Evolutionary conservation across 139 green algal species (phyloP).

Genomic region (Picochlorum sp.): DNA sequence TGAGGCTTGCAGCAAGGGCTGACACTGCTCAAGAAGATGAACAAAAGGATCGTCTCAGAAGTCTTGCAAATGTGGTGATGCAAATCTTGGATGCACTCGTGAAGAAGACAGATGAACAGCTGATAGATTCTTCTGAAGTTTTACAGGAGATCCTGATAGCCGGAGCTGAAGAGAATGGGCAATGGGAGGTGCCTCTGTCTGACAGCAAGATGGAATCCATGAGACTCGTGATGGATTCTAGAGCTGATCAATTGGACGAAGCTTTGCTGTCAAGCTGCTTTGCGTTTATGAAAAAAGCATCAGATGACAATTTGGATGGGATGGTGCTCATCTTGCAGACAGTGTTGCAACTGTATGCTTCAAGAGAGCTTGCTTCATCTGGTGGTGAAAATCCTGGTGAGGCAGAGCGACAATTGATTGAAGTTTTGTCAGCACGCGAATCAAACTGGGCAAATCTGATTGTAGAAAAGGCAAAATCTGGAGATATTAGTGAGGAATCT

Average conservation of each 20-base stretch:
- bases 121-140: slow-evolving; percentile 45
- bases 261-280: slow-evolving; percentile 74
- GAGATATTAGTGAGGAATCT: slow-evolving; percentile 24
- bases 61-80: slow-evolving; percentile 53
- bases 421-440: slow-evolving; percentile 11
- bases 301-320: slow-evolving; percentile 58
- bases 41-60: slow-evolving; percentile 35
- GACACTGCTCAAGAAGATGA: slow-evolving; percentile 43
- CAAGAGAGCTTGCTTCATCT: slow-evolving; percentile 27
- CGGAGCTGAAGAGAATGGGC: slow-evolving; percentile 58
- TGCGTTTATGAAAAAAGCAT: slow-evolving; percentile 82
- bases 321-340: slow-evolving; percentile 77
- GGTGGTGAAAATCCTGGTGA: not conserved
- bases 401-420: not conserved
- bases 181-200: slow-evolving; percentile 79
- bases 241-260: slow-evolving; percentile 34
- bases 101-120: slow-evolving; percentile 56
- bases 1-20: slow-evolving; percentile 70
- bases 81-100: slow-evolving; percentile 71
- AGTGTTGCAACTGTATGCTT: slow-evolving; percentile 83
- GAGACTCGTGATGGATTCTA: slow-evolving; percentile 11
- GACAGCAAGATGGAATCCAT: slow-evolving; percentile 40
- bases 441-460: slow-evolving; percentile 40
- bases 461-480: not conserved
- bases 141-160: slow-evolving; percentile 65